Evolutionary conservation across 2,329 filamentous ascomycete species (phyloP), one percentile per base, ranked within the genome.

Genomic region (Xylariaceae sp.): DNA sequence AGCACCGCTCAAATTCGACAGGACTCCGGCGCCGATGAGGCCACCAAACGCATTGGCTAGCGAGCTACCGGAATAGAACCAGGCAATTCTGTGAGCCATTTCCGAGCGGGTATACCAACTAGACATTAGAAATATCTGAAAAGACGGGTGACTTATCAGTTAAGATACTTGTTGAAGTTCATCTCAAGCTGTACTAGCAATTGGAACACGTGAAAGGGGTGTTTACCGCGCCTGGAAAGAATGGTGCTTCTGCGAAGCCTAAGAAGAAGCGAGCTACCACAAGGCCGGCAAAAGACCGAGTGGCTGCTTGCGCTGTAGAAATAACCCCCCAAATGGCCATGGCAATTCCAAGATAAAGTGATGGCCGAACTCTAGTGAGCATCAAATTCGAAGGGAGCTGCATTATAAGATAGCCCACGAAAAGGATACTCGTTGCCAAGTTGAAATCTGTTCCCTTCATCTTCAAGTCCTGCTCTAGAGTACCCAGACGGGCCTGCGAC

Each of bases 301-400:
- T 72, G 1, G 77, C 78, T 0, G 80, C 78, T 23, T 82, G 83
- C n/a, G 79, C 75, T 0, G 75, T 76, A 39, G 70, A 72, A 9
- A 72, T 71, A 7, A 61, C 52, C 3, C 69, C 70, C 69, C 69
- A 72, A 12, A 72, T 65, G 0, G 76, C 72, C 67, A 82, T 81
- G 0, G 77, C 77, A 0, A 71, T 68, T 0, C 80, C 76, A 1
- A 87, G 75, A 58, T 85, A 87, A 1, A 81, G 53, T 2, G 80
- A 81, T 1, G 84, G 84, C 8, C 78, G 75, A 26, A 84, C 71
- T 3, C 79, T 74, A 0, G 83, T 85, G 2, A 87, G 71, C 0
- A 84, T 65, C 54, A 87, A 74, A 58, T 87, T 88, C 0, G 83
- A 86, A 0, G 85, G 85, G 0, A 87, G 71, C 66, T 87, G 84